Evolutionary conservation across 1,284 basidiomycete genomes (phyloP).

Genomic region (Dichomitus squalens): DNA sequence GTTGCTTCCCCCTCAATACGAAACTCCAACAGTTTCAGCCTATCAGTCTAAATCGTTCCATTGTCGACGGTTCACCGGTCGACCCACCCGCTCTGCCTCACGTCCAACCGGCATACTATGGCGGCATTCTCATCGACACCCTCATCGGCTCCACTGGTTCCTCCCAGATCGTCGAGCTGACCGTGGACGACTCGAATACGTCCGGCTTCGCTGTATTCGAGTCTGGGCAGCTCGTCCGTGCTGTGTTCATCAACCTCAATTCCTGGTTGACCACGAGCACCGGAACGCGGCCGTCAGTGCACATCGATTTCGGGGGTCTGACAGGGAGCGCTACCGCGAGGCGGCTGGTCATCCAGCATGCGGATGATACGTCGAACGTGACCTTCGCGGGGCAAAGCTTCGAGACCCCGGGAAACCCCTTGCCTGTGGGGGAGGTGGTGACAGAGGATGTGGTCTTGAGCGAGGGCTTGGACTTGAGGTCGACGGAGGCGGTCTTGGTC

Average conservation of each 20-base stretch:
- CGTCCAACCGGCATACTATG: constrained; percentile 65
- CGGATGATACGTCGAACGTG: constrained; percentile 56
- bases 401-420: constrained; percentile 52
- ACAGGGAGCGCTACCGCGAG: constrained; percentile 9
- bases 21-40: constrained; percentile 51
- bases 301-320: constrained; percentile 40
- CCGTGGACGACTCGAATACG: constrained; percentile 48
- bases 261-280: constrained; percentile 47
- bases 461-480: constrained; percentile 51
- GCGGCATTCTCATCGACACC: constrained; percentile 51
- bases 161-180: constrained; percentile 56
- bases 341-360: constrained; percentile 43
- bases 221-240: constrained; percentile 43
- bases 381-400: constrained; percentile 69
- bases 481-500: constrained; percentile 59
- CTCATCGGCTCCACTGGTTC: constrained; percentile 41
- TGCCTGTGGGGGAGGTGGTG: constrained; percentile 42
- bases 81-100: constrained; percentile 51
- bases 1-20: background rate
- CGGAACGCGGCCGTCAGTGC: constrained; percentile 40
- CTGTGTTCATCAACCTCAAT: constrained; percentile 58
- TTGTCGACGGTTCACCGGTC: constrained; percentile 49
- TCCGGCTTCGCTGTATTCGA: constrained; percentile 69
- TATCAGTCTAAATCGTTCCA: constrained; percentile 52
- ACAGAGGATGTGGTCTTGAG: constrained; percentile 39